Evolutionary conservation across 495 filamentous ascomycete genomes (phyloP), one percentile per base, ranked within the genome.

Genomic region (Penicillium robsamsonii): DNA sequence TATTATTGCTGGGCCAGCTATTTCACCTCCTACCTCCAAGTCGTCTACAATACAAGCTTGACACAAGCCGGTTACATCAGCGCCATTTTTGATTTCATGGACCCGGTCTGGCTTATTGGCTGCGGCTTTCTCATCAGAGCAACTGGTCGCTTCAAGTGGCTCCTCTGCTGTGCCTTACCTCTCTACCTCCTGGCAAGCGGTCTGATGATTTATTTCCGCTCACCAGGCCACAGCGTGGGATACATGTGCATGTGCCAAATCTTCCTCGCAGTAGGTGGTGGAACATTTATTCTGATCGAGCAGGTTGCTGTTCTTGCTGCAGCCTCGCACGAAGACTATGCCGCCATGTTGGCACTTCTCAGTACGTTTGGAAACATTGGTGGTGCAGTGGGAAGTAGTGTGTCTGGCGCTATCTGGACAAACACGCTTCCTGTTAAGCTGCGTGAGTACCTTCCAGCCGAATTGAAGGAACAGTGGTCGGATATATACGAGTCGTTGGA

Each of bases 211-310:
- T 79, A 73, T 55, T 90, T 89, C 78, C 84, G 87, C 31, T 77
- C 82, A 27, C 75, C 81, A 42, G 71, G 76, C 51, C 70, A 69
- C 29, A 62, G 75, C 48, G 70, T 89, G 31, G 87, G 85, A 25
- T 88, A 85, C 66, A 74, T 91, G 49, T 73, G 88, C 69, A 87
- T 90, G 82, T 85, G 80, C 62, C 85, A 90, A 66, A 87, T 91
- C 61, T 83, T 89, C 70, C 86, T 90, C 56, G 82, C 85, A 33
- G 76, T 91, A 37, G 75, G 77, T 11, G 86, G 84, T 12, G 82
- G 83, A 18, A 82, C 78, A 2, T 65, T 85, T 11, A 66, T 90
- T 50, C 84, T 90, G 61, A 76, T 72, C 52, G 83, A 87, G 59
- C 81, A 90, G 57, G 83, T 90, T 57, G 83, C 87, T 3, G 81